Evolutionary conservation across 257 asterid species (phyloP), one percentile per base, ranked within the genome.

Genomic region (Fraxinus cuspidata): DNA sequence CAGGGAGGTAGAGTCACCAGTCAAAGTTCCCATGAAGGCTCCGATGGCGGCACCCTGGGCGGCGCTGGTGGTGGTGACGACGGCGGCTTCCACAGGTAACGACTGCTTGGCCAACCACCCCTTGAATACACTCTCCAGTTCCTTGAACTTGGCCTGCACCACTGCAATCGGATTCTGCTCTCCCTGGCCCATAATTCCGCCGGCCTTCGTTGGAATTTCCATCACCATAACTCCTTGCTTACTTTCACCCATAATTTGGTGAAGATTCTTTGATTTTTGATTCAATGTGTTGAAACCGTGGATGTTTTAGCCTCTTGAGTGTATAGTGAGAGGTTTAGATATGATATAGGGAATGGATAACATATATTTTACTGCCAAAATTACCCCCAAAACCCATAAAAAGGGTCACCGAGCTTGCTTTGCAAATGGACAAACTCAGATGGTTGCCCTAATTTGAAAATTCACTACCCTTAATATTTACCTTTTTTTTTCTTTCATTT

Each of bases 31-130:
- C 97, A 94, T 86, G 75, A 94, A 84, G 27, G 81, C 97, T 18
- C 98, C 98, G 31, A 94, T 85, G 5, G 93, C 94, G 37, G 96
- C 97, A 7, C 98, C 98, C 70, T 94, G 98, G 75, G 78, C 72
- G 70, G 90, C 91, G 81, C 93, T 89, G 28, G 97, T 94, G 74
- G 87, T 80, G 49, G 98, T 90, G 35, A 92, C 93, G 47, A 92
- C 91, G 49, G 97, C 91, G 19, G 97, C 97, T 82, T 94, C 98
- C 40, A 92, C 97, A 1, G 97, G 92, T 75, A 92, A 29, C 60
- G 98, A 84, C 80, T 94, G 97, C 81, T 94, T 92, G 15, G 92
- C 88, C 29, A 94, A 76, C 98, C 98, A 94, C 3, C 74, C 85
- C 75, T 82, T 88, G 78, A 92, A 91, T 44, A 71, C 83, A 25